Base-by-base conservation (phyloP, 352 stramenopile genomes). In the Phytophthora vignae region DNA sequence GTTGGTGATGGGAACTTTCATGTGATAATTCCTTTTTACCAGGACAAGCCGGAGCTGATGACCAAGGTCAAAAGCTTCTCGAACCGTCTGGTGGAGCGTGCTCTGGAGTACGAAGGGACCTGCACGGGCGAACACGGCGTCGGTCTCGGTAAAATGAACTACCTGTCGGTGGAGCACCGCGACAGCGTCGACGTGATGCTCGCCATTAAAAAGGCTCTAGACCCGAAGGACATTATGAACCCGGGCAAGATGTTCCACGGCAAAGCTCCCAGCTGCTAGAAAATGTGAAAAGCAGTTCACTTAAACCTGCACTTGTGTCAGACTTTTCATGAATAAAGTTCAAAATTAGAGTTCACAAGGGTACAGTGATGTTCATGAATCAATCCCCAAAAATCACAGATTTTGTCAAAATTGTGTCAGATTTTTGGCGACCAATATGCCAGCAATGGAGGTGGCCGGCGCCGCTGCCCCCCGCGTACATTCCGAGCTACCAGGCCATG, bases 1-100 rank as follows among this genome's bases (percentile, higher is more conserved):
- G 84, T 96, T 9, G 89, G 98, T 10, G 97, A 99, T 70, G 98
- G 97, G 27, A 99, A 99, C 79, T 99, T 99, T 76, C 97, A 99
- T 77, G 96, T 95, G 55, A 98, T 99, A 72, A 79, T 99, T 21
- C 93, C 98, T 12, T 91, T 96, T 60, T 83, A 97, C 62, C 79
- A 77, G 29, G 82, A 96, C 59, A 85, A 99, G 55, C 71, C 85
- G 6, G 79, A 89, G 46, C 85, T 98, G 53, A 87, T 97, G 70
- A 64, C 77, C 9, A 90, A 92, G 64, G 84, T 98, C 14, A 86
- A 94, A 64, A 73, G 83, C 44, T 93, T 99, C 31, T 97, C 94
- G 72, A 84, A 87, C 49, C 84, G 84, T 2, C 71, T 94, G 29
- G 86, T 93, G 38, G 65, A 88, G 57, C 79, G 85, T 21, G 94